phyloP scores from a whole-genome alignment of 805 yeast species.

The Candida incommunis region DNA sequence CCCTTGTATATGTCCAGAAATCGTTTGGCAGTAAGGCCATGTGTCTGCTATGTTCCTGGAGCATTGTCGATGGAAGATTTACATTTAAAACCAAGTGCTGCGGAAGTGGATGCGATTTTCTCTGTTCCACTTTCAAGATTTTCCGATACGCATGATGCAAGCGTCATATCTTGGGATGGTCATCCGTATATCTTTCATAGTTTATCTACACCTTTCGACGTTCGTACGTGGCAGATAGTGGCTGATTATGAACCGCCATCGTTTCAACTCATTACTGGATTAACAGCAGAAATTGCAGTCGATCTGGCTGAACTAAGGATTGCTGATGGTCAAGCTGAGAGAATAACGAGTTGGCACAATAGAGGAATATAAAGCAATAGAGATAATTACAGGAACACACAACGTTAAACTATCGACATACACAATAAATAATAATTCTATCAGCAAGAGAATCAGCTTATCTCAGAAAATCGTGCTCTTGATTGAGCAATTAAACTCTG shows the following conservation, averaged over 20 bases:
- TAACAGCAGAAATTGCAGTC: neutral
- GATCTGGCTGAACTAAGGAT: neutral
- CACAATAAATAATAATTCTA: neutral
- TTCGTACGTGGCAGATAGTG: neutral
- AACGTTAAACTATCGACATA: neutral
- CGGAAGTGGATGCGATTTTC: slow-evolving; percentile 9
- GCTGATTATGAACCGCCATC: neutral
- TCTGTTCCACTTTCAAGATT: slow-evolving; percentile 5
- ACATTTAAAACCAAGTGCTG: slow-evolving; percentile 5
- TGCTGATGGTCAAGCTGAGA: neutral
- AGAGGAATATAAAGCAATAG: too few relatives aligned
- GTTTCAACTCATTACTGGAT: neutral
- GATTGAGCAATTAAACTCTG: neutral
- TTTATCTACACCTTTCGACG: neutral
- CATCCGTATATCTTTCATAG: neutral
- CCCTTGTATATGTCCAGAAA: slow-evolving; percentile 68
- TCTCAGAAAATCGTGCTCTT: too few relatives aligned
- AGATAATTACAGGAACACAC: too few relatives aligned
- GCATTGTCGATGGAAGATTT: neutral
- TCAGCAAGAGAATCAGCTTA: too few relatives aligned
- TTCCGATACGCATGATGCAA: neutral
- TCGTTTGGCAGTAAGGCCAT: slow-evolving; percentile 61
- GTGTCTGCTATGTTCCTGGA: slow-evolving; percentile 29
- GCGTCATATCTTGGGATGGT: neutral
- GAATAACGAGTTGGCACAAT: too few relatives aligned